Conservation (phyloP, 1,139 yeast species). For the Kluyveromyces sp. region DNA sequence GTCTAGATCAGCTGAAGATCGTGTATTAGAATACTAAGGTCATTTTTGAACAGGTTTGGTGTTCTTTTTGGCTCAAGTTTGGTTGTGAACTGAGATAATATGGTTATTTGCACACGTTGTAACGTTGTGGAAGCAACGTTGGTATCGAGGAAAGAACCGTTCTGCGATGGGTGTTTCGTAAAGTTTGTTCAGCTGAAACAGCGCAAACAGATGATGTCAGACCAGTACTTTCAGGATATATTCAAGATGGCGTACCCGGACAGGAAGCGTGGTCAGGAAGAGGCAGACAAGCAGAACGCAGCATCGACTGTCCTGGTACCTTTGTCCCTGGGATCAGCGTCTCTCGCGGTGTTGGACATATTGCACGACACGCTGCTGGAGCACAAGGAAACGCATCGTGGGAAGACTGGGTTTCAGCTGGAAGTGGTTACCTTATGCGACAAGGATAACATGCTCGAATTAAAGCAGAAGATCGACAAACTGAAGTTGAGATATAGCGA, state of each 20-base stretch:
- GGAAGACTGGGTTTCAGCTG: slow-evolving; percentile 61
- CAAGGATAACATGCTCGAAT: slow-evolving; percentile 14
- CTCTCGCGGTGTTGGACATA: slow-evolving; percentile 63
- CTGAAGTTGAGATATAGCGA: slow-evolving; percentile 19
- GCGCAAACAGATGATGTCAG: slow-evolving; percentile 70
- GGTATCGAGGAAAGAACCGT: slow-evolving; percentile 59
- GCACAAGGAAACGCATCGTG: slow-evolving; percentile 54
- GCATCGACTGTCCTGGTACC: slow-evolving; percentile 47
- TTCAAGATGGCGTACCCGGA: slow-evolving; percentile 37
- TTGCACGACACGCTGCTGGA: slow-evolving; percentile 53
- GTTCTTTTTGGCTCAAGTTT: no score
- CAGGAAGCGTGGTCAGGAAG: slow-evolving; percentile 27
- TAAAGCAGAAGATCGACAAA: slow-evolving; percentile 25
- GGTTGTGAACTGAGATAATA: not conserved
- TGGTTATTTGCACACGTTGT: slow-evolving; percentile 41
- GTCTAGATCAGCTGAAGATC: no score
- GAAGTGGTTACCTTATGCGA: slow-evolving; percentile 39
- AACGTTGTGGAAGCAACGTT: slow-evolving; percentile 41
- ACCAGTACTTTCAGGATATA: slow-evolving; percentile 63
- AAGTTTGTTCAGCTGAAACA: slow-evolving; percentile 72
- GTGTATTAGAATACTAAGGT: no score
- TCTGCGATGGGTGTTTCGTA: slow-evolving; percentile 65
- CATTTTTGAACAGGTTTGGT: no score
- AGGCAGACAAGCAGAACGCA: slow-evolving; percentile 19
- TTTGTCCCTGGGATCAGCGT: slow-evolving; percentile 58